Evolutionary conservation across 441 rosid genomes (phyloP), one percentile per base, ranked within the genome.

Genomic region (Capsella rubella): DNA sequence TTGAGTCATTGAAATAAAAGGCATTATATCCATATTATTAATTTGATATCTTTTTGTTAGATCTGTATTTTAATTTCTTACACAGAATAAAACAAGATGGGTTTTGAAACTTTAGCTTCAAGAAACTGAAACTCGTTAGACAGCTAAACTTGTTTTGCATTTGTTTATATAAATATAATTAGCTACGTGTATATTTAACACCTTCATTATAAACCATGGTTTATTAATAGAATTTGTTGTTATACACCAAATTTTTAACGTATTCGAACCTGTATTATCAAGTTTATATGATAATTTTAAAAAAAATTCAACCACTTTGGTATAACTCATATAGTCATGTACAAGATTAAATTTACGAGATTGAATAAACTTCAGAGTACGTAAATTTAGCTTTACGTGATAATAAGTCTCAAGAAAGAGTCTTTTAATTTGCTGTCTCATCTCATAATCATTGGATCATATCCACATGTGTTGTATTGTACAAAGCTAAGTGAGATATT

Each of bases 41-140:
- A 35, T 67, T 64, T 70, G 60, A 70, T 64, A 25, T 64, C 25
- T 21, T 21, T 46, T 52, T 60, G 45, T 71, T 58, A 59, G 47
- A 71, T 45, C 70, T 66, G 60, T 28, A 60, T 42, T 56, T 28
- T 53, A 15, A 9, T 37, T 6, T 34, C 6, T 6, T 34, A 1
- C 8, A 55, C 34, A 35, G 13, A 15, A 51, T 43, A 32, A 43
- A 59, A 40, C 34, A 64, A 71, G 18, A 58, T 51, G 16, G 21
- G 42, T 31, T 15, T 65, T 18, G 55, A 58, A 51, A 12, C 63
- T 65, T 71, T 59, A 58, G n/a, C 18, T 40, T 15, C 58, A 58
- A 40, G 72, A 77, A 57, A 71, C 28, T 40, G 6, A 64, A 64
- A 18, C 59, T 49, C 25, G 75, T 49, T 28, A 40, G 67, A 71